These are phyloP conservation scores for Hymenoscyphus scutula DNA, from an alignment of 2,329 filamentous ascomycete species.

Conservation along the genomic window DNA sequence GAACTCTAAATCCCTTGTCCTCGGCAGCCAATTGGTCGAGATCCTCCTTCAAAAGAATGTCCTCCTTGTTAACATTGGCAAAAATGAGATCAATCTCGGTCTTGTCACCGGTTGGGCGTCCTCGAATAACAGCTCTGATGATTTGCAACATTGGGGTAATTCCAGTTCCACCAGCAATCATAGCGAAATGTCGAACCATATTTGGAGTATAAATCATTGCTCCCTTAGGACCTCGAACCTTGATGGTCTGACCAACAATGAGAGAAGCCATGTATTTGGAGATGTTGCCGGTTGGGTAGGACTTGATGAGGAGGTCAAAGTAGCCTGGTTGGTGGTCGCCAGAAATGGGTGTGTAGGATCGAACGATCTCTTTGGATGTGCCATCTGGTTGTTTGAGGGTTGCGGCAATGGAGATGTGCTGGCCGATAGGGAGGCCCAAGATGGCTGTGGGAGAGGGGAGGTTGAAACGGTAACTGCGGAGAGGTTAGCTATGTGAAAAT, in stretches of 20 bases:
- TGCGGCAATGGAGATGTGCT: conserved; percentile 96
- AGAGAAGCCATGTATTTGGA: conserved; percentile 86
- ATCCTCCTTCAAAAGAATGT: conserved; percentile 92
- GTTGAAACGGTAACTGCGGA: conserved; percentile 79
- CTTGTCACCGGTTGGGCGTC: conserved; percentile 72
- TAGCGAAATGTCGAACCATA: conserved; percentile 94
- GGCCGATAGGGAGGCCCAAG: conserved; percentile 94
- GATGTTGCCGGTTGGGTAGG: conserved; percentile 96
- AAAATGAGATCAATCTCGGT: conserved; percentile 95
- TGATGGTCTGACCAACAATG: conserved; percentile 80
- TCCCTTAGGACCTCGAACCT: conserved; percentile 90
- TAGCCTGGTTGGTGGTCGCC: conserved; percentile 85
- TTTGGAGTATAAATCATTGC: conserved; percentile 97
- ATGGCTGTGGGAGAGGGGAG: conserved; percentile 76
- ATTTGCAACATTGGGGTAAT: conserved; percentile 99
- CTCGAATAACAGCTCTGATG: conserved; percentile 83
- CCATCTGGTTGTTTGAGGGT: conserved; percentile 65
- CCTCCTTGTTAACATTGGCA: conserved; percentile 89
- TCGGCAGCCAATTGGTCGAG: conserved; percentile 74
- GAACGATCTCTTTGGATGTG: conserved; percentile 76
- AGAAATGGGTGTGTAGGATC: conserved; percentile 89
- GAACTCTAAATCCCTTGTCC: conserved; percentile 78
- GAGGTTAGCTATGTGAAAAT: conserved; percentile 12
- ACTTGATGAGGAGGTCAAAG: conserved; percentile 97
- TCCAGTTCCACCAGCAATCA: conserved; percentile 96